phyloP scores from a whole-genome alignment of 495 filamentous ascomycete genomes.

The Penicillium cinerascens region DNA sequence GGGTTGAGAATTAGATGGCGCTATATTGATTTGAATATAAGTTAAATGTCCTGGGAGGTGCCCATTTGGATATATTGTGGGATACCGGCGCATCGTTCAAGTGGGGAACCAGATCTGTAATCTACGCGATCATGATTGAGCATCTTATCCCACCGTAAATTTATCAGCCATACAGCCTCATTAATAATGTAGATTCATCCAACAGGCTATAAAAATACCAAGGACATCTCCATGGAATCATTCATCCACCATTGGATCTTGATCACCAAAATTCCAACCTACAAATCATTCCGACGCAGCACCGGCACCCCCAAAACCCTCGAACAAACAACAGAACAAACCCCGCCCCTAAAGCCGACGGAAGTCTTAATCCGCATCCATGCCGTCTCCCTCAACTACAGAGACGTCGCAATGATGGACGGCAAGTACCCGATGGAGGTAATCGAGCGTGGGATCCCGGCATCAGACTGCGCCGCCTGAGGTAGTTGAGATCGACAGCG shows the following conservation, averaged over 20 bases:
- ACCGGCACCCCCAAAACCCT: background rate
- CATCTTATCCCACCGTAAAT: background rate
- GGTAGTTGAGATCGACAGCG: background rate
- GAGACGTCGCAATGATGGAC: constrained; percentile 1
- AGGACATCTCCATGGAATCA: background rate
- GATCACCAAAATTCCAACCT: background rate
- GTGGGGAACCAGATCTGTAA: background rate
- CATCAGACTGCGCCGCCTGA: background rate
- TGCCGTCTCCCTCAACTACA: constrained; percentile 1
- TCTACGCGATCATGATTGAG: background rate
- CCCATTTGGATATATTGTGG: background rate
- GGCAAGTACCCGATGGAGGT: background rate
- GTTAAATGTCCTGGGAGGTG: too few species aligned
- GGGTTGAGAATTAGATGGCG: too few species aligned
- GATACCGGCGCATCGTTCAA: background rate
- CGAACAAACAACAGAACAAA: background rate
- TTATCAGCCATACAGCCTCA: background rate
- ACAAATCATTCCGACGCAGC: background rate
- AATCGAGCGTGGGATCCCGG: background rate
- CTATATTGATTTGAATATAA: too few species aligned
- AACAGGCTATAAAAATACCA: background rate
- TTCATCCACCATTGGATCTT: background rate
- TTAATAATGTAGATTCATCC: background rate
- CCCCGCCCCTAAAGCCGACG: background rate
- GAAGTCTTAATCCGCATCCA: constrained; percentile 1